Percentiles rank a stretch among this genome's conserved stretches.
Conservation (phyloP, 1,284 basidiomycete genomes). For the Cystobasidium slooffiae region DNA sequence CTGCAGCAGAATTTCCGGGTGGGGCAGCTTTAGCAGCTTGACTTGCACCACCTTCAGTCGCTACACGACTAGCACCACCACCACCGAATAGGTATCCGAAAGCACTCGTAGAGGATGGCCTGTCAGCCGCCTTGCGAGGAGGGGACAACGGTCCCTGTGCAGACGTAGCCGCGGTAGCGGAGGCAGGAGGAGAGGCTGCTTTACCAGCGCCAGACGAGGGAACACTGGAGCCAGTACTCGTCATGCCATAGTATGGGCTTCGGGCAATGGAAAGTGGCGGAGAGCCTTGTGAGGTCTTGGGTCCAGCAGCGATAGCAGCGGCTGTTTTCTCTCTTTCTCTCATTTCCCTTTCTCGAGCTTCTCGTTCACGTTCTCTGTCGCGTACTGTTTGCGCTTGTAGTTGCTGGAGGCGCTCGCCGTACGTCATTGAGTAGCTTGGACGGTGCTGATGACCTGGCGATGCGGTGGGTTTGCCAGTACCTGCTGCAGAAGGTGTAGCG, state of each 20-base stretch:
- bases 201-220: slow-evolving; percentile 6
- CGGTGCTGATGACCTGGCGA: slow-evolving; percentile 24
- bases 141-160: slow-evolving; percentile 8
- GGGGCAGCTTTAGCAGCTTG: background rate
- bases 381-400: slow-evolving; percentile 14
- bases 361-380: slow-evolving; percentile 13
- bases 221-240: background rate
- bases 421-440: slow-evolving; percentile 27
- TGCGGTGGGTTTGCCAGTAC: background rate
- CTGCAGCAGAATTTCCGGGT: background rate
- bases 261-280: slow-evolving; percentile 16
- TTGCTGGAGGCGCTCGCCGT: slow-evolving; percentile 27
- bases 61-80: slow-evolving; percentile 24
- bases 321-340: slow-evolving; percentile 15
- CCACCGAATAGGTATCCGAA: slow-evolving; percentile 27
- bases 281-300: background rate
- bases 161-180: background rate
- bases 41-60: slow-evolving; percentile 13
- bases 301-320: slow-evolving; percentile 26
- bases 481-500: background rate
- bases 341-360: slow-evolving; percentile 28
- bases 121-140: slow-evolving; percentile 18
- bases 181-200: background rate
- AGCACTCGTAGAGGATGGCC: slow-evolving; percentile 27
- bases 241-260: slow-evolving; percentile 19